These are phyloP conservation scores for Chrysophaeum taylorii DNA, from an alignment of 352 stramenopile genomes.

Conservation along the genomic window DNA sequence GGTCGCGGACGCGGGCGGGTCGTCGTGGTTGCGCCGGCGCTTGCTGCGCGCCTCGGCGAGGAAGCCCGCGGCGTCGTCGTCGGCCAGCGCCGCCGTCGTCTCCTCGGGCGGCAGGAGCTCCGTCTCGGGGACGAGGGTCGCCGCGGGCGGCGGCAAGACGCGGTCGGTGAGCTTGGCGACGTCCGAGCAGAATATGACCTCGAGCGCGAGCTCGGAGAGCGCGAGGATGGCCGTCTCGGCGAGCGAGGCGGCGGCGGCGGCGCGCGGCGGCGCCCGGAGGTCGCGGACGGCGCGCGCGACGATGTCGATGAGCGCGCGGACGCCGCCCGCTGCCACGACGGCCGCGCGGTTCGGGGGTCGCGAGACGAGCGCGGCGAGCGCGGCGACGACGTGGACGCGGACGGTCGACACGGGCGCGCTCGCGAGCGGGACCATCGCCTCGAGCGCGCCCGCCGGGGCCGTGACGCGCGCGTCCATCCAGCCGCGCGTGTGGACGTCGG, in stretches of 20 bases:
- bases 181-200: background rate
- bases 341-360: conserved; percentile 3
- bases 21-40: too few species aligned
- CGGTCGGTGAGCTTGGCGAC: too few species aligned
- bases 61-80: too few species aligned
- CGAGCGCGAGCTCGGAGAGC: background rate
- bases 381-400: background rate
- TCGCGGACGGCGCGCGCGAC: background rate
- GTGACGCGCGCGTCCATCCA: conserved; percentile 6
- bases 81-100: background rate
- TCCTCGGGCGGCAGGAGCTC: too few species aligned
- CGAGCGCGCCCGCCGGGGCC: background rate
- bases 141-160: too few species aligned
- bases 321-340: background rate
- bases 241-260: background rate
- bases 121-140: too few species aligned
- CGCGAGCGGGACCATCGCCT: background rate
- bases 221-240: background rate
- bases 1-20: background rate
- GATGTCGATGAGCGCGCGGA: background rate
- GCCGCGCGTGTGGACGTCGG: background rate
- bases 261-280: background rate
- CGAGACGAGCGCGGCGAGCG: background rate
- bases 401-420: background rate
- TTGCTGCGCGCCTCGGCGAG: too few species aligned